These are phyloP conservation scores for Trypanosoma conorhini DNA, from an alignment of 208 protist species.

Conservation along the genomic window DNA sequence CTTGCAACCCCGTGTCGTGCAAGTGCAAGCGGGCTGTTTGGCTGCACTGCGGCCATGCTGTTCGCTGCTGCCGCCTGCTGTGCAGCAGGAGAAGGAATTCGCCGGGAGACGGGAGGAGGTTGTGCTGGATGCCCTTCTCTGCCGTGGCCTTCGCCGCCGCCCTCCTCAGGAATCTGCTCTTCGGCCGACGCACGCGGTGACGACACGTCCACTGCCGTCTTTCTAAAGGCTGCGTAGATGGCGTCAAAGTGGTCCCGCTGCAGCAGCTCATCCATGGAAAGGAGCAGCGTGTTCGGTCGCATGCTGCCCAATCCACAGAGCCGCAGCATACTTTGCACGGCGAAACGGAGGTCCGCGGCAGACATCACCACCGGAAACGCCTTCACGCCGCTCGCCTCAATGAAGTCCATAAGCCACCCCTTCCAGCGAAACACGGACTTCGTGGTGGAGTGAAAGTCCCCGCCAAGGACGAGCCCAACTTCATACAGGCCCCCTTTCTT, in stretches of 20 bases:
- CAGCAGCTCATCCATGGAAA: conserved; percentile 22
- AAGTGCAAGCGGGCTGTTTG: no score
- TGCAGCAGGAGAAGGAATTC: no score
- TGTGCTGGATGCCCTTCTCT: conserved; percentile 7
- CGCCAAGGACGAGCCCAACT: conserved; percentile 13
- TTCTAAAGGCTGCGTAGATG: conserved; percentile 13
- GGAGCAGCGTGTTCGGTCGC: conserved; percentile 33
- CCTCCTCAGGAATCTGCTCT: background rate
- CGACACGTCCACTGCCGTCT: background rate
- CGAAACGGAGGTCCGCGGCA: conserved; percentile 13
- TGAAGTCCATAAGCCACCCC: conserved; percentile 30
- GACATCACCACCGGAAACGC: conserved; percentile 28
- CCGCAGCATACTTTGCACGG: conserved; percentile 19
- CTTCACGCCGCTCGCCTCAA: conserved; percentile 27
- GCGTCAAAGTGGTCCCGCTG: conserved; percentile 23
- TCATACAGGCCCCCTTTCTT: conserved; percentile 39
- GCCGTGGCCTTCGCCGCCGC: background rate
- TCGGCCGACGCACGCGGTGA: no score
- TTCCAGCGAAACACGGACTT: conserved; percentile 18
- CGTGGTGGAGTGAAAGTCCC: conserved; percentile 14
- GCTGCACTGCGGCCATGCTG: no score
- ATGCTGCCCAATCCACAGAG: conserved; percentile 30
- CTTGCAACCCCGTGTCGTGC: no score
- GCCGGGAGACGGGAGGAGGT: no score
- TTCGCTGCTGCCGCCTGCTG: no score